Conservation (phyloP, 306 rosid genomes). For the Clitoria ternatea region DNA sequence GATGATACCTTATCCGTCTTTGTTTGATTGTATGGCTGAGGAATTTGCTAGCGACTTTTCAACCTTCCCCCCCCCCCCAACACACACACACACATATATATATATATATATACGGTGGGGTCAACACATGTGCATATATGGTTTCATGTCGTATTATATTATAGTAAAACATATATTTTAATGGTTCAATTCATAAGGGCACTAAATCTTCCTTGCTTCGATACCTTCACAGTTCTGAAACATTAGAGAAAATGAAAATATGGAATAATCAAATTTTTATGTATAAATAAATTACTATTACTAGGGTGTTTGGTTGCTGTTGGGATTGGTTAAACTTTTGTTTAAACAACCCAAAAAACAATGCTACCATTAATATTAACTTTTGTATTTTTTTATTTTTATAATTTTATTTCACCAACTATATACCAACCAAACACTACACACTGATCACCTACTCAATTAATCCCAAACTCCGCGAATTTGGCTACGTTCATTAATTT, state of each 20-base stretch:
- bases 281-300: neutral
- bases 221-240: neutral
- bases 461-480: neutral
- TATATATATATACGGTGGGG: conserved; percentile 46
- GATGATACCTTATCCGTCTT: conserved; percentile 44
- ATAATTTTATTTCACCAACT: too few relatives aligned
- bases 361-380: too few relatives aligned
- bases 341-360: too few relatives aligned
- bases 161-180: neutral
- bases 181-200: neutral
- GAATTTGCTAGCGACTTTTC: conserved; percentile 29
- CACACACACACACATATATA: too few relatives aligned
- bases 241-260: neutral
- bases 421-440: too few relatives aligned
- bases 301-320: too few relatives aligned
- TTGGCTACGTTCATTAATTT: neutral
- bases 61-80: too few relatives aligned
- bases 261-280: neutral
- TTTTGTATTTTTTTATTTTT: too few relatives aligned
- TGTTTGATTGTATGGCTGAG: conserved; percentile 39
- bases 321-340: too few relatives aligned
- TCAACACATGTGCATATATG: conserved; percentile 23
- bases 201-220: neutral
- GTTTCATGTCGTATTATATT: neutral
- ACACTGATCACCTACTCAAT: neutral